Evolutionary conservation across 225 moss, liverwort and hornwort species (phyloP).

Genomic region (Takakia lepidozioides): DNA sequence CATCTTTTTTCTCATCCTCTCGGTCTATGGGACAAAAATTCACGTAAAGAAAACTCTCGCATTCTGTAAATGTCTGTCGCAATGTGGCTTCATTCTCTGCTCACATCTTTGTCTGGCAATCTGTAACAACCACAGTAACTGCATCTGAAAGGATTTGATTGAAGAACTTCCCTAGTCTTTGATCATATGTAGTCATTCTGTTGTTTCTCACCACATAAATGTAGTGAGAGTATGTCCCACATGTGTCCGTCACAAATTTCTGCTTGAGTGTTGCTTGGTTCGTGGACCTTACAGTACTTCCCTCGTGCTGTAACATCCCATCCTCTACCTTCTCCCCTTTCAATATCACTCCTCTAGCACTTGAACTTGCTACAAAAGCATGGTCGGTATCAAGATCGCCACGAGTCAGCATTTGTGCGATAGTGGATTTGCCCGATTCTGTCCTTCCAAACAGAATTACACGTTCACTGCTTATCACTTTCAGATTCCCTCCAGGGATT

Average conservation of each 20-base stretch:
- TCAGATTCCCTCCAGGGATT: no score
- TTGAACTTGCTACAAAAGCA: not conserved
- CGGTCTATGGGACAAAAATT: not conserved
- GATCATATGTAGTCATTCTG: constrained; percentile 5
- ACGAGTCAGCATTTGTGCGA: constrained; percentile 4
- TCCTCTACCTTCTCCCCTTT: constrained; percentile 9
- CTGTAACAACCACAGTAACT: constrained; percentile 5
- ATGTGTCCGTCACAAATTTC: constrained; percentile 2
- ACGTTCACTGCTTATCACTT: constrained; percentile 4
- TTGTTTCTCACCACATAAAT: constrained; percentile 11
- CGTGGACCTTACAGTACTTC: not conserved
- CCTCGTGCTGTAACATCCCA: constrained; percentile 8
- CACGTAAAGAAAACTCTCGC: constrained; percentile 1
- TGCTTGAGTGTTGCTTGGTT: not conserved
- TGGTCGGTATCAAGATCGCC: constrained; percentile 1
- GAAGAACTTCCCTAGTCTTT: constrained; percentile 9
- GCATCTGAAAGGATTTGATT: not conserved
- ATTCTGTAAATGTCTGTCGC: constrained; percentile 1
- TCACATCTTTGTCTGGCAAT: not conserved
- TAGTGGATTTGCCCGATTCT: constrained; percentile 1
- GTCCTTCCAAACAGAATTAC: constrained; percentile 3
- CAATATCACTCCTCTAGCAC: constrained; percentile 1
- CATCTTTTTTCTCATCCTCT: not conserved
- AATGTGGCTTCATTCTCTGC: not conserved
- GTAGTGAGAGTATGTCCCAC: constrained; percentile 9